Percentiles rank a stretch among this genome's conserved stretches.
These are phyloP conservation scores for Tulasnella sp. DNA, from an alignment of 768 basidiomycete genomes.

Conservation along the genomic window DNA sequence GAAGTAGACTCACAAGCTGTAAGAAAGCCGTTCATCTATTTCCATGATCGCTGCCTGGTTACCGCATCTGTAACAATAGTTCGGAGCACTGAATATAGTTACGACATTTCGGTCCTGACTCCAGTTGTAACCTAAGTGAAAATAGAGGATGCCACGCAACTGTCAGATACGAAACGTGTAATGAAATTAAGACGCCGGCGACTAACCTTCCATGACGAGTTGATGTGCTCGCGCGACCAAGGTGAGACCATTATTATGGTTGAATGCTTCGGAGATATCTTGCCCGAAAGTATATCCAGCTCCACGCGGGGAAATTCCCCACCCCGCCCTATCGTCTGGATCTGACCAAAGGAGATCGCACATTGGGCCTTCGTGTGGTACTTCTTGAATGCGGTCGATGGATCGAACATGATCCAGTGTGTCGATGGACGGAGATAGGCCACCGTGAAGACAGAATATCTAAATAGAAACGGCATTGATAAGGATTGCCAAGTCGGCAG, in stretches of 20 bases:
- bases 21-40: slow-evolving; percentile 95
- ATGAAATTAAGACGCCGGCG: slow-evolving; percentile 4
- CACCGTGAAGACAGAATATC: slow-evolving; percentile 99
- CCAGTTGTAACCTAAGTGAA: slow-evolving; percentile 74
- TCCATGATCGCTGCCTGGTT: slow-evolving; percentile 99
- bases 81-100: slow-evolving; percentile 98
- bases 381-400: slow-evolving; percentile 98
- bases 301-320: slow-evolving; percentile 98
- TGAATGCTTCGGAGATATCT: slow-evolving; percentile 97
- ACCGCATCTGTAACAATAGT: slow-evolving; percentile 98
- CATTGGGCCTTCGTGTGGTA: slow-evolving; percentile 99
- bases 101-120: slow-evolving; percentile 98
- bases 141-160: neutral
- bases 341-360: slow-evolving; percentile 99
- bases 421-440: slow-evolving; percentile 96
- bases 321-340: slow-evolving; percentile 97
- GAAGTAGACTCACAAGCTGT: slow-evolving; percentile 57
- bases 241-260: slow-evolving; percentile 97
- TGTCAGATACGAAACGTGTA: neutral
- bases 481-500: slow-evolving; percentile 10
- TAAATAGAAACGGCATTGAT: slow-evolving; percentile 24
- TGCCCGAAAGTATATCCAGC: slow-evolving; percentile 99
- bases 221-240: slow-evolving; percentile 91
- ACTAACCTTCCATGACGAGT: slow-evolving; percentile 89
- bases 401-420: slow-evolving; percentile 98